Base-by-base conservation (phyloP, 2,329 filamentous ascomycete genomes). In the Penicillium thymicola region DNA sequence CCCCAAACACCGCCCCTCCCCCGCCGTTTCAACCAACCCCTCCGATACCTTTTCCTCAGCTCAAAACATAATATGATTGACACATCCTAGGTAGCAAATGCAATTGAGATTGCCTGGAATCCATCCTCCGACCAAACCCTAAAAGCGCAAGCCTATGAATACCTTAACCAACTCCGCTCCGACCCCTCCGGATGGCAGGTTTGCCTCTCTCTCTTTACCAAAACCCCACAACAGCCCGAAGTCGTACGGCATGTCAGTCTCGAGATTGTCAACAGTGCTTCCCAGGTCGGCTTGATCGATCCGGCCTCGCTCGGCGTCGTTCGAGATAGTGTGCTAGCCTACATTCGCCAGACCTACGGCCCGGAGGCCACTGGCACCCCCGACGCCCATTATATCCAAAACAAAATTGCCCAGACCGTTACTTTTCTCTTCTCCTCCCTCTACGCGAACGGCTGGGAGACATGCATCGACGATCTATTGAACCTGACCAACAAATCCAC, bases 371-470 rank as follows among this genome's bases (percentile, higher is more conserved):
- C 79, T 34, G 79, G 81, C 57, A 75, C 79, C 51, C 77, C 87
- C 61, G 94, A 99, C 72, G 85, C 87, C 9, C 74, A 85, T 25
- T 84, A 85, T 63, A 87, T 99, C 42, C 93, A 97, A 76, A 99
- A 97, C 79, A 99, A 99, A 77, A 85, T 99, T 64, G 92, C 93
- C 44, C 94, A 99, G 77, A 96, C 92, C 13, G 79, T 99, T 67
- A 99, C 94, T 10, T 94, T 91, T 70, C 86, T 99, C 49, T 99
- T 99, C 74, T 89, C 91, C 36, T 85, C 87, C 13, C 82, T 96
- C 53, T 99, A 99, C 74, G 86, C 86, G 51, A 85, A 88, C 51
- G 89, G 89, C 37, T 99, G 94, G 94, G 84, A 90, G 67, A 85
- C 81, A 58, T 97, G 97, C 75, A 87, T 99, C 71, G 90, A 96